Base-by-base conservation (phyloP, 768 basidiomycete genomes). In the Trametes cinnabarina region DNA sequence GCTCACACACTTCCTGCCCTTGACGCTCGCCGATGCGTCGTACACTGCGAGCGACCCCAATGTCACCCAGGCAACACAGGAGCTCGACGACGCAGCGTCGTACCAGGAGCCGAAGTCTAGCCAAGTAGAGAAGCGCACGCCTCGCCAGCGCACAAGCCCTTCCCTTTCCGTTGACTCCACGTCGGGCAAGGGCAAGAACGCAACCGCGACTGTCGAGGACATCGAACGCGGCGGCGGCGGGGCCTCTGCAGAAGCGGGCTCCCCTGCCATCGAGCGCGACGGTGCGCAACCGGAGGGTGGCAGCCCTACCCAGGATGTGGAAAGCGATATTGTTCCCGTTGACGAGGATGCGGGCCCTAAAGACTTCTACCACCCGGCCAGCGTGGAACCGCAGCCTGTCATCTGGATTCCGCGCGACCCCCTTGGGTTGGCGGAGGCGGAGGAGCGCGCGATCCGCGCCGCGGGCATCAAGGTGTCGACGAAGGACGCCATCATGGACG, bases 341-440 rank as follows among this genome's bases (percentile, higher is more conserved):
- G 60, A 69, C 46, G 66, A 59, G 42, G 64, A 70, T 22, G 39
- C 52, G 2, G 70, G 46, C 54, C 69, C 59, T 69, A 82, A 85
- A 66, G 87, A 88, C 12, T 98, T 96, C 74, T 85, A 89, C 44
- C 96, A 96, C 65, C 96, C 96, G 15, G 93, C 93, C 7, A 71
- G 77, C 83, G 53, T 82, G 76, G 60, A 83, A 49, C 84, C 89
- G 46, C 91, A 94, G 73, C 79, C 86, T 61, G 77, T 84, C 4
- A 75, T 98, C 30, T 98, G 96, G 96, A 71, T 98, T 52, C 92
- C 96, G 20, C 72, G 74, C 37, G 96, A 98, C 69, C 64, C 72
- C 22, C 73, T 83, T n/a, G 85, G 86, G 9, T 66, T 93, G 52
- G 82, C 79, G 35, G 82, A 82, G 59, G 83, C 78, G 55, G 90